phyloP scores from a whole-genome alignment of 495 filamentous ascomycete genomes.

The Penicillium lividum region DNA sequence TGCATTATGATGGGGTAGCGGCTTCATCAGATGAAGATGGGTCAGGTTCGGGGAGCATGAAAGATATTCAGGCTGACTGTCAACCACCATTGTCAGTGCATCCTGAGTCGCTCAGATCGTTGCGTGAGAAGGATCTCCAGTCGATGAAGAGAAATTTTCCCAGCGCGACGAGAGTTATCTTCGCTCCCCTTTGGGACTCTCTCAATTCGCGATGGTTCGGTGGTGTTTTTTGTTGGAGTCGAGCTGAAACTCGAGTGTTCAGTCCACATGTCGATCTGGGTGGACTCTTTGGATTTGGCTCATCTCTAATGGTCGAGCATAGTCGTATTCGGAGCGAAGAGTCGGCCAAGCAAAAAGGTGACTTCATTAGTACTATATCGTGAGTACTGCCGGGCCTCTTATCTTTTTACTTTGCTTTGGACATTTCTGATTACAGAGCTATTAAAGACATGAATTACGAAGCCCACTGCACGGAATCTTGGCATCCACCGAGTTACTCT shows the following conservation, averaged over 20 bases:
- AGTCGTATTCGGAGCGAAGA: slow-evolving; percentile 46
- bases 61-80: background rate
- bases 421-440: background rate
- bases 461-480: slow-evolving; percentile 65
- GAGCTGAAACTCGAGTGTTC: slow-evolving; percentile 20
- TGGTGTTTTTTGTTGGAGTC: slow-evolving; percentile 57
- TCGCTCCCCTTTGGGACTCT: slow-evolving; percentile 63
- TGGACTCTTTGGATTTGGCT: slow-evolving; percentile 56
- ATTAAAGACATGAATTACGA: slow-evolving; percentile 59
- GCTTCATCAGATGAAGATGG: slow-evolving; percentile 20
- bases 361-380: slow-evolving; percentile 66
- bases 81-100: background rate
- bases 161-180: slow-evolving; percentile 29
- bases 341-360: slow-evolving; percentile 54
- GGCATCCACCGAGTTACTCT: slow-evolving; percentile 59
- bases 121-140: slow-evolving; percentile 20
- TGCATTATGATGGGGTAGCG: slow-evolving; percentile 14
- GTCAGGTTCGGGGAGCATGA: background rate
- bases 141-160: slow-evolving; percentile 32
- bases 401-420: background rate
- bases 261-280: slow-evolving; percentile 24
- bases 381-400: slow-evolving; percentile 1
- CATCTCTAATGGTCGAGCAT: slow-evolving; percentile 61
- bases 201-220: slow-evolving; percentile 60
- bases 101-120: background rate